Conservation (phyloP, 2,329 filamentous ascomycete species). For the Claviceps capensis region DNA sequence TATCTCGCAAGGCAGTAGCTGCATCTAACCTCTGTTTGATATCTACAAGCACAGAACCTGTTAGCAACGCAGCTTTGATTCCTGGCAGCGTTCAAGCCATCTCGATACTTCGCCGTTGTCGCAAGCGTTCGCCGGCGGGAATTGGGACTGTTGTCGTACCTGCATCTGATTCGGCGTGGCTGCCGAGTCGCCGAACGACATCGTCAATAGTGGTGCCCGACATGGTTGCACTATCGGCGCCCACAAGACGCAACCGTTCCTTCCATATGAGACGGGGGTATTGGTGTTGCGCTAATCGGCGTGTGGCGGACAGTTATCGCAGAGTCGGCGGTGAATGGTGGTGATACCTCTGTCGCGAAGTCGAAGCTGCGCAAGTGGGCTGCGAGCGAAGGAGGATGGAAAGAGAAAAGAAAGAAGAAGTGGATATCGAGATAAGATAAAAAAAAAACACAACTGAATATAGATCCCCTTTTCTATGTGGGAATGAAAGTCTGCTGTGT, state of each 20-base stretch:
- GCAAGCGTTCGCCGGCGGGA: background rate
- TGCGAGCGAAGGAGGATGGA: background rate
- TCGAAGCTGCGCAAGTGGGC: slow-evolving; percentile 5
- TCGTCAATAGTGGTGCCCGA: slow-evolving; percentile 47
- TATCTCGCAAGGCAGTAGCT: slow-evolving; percentile 78
- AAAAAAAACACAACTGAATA: background rate
- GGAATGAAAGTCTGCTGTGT: slow-evolving; percentile 3
- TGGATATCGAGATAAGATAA: too few species aligned
- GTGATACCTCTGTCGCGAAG: slow-evolving; percentile 7
- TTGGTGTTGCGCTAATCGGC: slow-evolving; percentile 9
- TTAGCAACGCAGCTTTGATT: background rate
- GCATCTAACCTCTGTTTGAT: slow-evolving; percentile 68
- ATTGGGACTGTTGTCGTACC: slow-evolving; percentile 26
- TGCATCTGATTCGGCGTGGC: slow-evolving; percentile 28
- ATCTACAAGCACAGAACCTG: slow-evolving; percentile 38
- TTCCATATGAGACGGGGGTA: slow-evolving; percentile 21
- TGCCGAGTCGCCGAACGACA: slow-evolving; percentile 46
- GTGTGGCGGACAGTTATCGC: slow-evolving; percentile 6
- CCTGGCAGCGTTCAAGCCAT: background rate
- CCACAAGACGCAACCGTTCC: slow-evolving; percentile 18
- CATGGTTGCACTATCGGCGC: slow-evolving; percentile 41
- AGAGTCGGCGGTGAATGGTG: slow-evolving; percentile 9
- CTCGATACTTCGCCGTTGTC: background rate
- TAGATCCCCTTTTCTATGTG: background rate
- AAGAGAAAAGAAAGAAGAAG: background rate